Percentiles rank a stretch among this genome's conserved stretches.
Evolutionary conservation across 805 yeast species (phyloP).

Genomic region (Wickerhamomyces alni): DNA sequence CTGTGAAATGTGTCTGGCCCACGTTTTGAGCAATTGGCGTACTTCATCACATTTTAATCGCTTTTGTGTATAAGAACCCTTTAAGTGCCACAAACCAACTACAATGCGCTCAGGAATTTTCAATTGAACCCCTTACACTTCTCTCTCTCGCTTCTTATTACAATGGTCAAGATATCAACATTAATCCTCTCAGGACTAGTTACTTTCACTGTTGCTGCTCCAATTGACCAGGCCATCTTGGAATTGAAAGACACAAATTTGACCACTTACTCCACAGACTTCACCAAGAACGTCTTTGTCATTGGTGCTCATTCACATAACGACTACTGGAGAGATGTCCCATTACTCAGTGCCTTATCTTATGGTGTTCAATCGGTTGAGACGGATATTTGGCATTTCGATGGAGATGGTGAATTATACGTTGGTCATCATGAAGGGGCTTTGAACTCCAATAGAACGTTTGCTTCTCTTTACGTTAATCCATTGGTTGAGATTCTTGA

Average conservation of each 20-base stretch:
- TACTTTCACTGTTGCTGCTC: slow-evolving; percentile 6
- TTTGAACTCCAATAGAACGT: slow-evolving; percentile 40
- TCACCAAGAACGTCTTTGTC: slow-evolving; percentile 20
- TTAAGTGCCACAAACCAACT: too few relatives aligned
- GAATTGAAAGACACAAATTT: slow-evolving; percentile 10
- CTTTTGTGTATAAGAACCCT: too few relatives aligned
- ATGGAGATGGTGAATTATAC: slow-evolving; percentile 33
- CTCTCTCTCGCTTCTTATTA: too few relatives aligned
- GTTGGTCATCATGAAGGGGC: slow-evolving; percentile 61
- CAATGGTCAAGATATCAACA: neutral
- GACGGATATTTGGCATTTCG: slow-evolving; percentile 55
- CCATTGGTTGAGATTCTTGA: slow-evolving; percentile 46
- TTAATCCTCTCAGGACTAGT: neutral
- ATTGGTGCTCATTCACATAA: slow-evolving; percentile 60
- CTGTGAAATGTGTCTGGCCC: too few relatives aligned
- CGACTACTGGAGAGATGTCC: slow-evolving; percentile 62
- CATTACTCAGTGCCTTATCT: slow-evolving; percentile 50
- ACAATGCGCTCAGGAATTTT: too few relatives aligned
- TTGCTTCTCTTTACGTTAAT: slow-evolving; percentile 47
- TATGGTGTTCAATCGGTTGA: slow-evolving; percentile 56
- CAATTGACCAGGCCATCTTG: slow-evolving; percentile 15
- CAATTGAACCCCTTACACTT: too few relatives aligned
- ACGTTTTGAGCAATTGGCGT: too few relatives aligned
- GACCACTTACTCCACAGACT: slow-evolving; percentile 16
- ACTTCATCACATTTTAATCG: too few relatives aligned